Evolutionary conservation across 1,284 basidiomycete genomes (phyloP), one percentile per base, ranked within the genome.

Genomic region (Tylopilus orsonianus): DNA sequence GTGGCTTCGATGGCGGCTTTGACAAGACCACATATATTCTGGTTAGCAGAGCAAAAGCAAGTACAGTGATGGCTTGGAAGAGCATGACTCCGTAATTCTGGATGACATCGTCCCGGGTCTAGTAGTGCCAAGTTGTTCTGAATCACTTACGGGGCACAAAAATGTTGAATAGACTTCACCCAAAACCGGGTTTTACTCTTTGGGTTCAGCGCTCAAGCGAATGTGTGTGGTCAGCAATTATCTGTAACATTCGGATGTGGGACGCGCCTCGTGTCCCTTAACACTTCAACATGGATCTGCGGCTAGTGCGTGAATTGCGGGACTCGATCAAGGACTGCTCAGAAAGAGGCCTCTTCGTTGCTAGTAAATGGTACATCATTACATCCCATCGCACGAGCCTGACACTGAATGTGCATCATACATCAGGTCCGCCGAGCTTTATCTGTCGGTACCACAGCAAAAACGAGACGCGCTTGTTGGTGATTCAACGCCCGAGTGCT

Each of bases 341-440:
- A 16, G 78, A 81, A 20, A 69, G 83, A 59, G 80, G 81, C 2
- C 65, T 86, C 35, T 64, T 70, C 18, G 71, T 78, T 26, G 84
- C 87, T 39, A 78, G 85, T 36, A 90, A 88, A 73, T 90, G 88
- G 88, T 88, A 58, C 48, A 76, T 64, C 36, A 16, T 42, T 46
- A 29, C 26, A 34, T 41, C 41, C 53, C 42, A 38, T 48, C 50
- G 26, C 34, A 29, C 34, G 47, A 43, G 45, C 49, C 41, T 53
- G 22, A 52, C 54, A 48, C 48, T 55, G 37, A 61, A 49, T 45
- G 19, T n/a, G 43, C 37, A 30, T 30, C 49, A 13, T 43, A 14
- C 24, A 38, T 30, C 43, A 88, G 87, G 87, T 80, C 85, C 19
- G 81, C 87, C 18, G 87, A 90, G 60, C 72, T 90, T 16, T 72